phyloP scores from a whole-genome alignment of 2,329 filamentous ascomycete species.

The Claviceps monticola region DNA sequence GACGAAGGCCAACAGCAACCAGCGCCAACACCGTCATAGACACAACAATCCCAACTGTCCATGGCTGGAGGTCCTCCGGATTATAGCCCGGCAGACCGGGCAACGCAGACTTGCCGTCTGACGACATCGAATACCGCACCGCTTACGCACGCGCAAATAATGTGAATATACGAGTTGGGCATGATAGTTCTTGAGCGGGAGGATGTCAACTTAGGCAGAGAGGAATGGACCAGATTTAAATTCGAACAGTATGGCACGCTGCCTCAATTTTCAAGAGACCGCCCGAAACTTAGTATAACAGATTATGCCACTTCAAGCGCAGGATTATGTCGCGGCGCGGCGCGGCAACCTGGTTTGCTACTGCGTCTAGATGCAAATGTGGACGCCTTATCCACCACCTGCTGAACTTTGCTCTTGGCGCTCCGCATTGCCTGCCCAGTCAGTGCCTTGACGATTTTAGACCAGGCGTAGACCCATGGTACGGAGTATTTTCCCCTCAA shows the following conservation, averaged over 20 bases:
- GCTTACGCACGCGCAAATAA: not conserved
- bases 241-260: not conserved
- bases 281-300: too few species aligned
- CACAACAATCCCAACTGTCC: conserved; percentile 23
- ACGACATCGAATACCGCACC: conserved; percentile 1
- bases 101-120: conserved; percentile 6
- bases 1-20: conserved; percentile 22
- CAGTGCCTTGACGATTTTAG: too few species aligned
- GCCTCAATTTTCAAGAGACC: too few species aligned
- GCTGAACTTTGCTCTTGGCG: too few species aligned
- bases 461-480: too few species aligned
- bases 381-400: too few species aligned
- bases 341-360: not conserved
- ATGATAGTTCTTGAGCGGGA: not conserved
- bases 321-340: not conserved
- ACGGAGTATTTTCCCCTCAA: too few species aligned
- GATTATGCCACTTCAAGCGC: too few species aligned
- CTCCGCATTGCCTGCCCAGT: too few species aligned
- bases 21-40: conserved; percentile 28
- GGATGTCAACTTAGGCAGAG: not conserved
- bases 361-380: too few species aligned
- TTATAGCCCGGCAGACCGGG: conserved; percentile 12
- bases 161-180: not conserved
- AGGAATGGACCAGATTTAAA: not conserved
- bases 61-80: conserved; percentile 25